A percentile compares a stretch with the other conserved stretches of the same genome.
Evolutionary conservation across 495 filamentous ascomycete genomes (phyloP).

Genomic region (Aspergillus steynii): DNA sequence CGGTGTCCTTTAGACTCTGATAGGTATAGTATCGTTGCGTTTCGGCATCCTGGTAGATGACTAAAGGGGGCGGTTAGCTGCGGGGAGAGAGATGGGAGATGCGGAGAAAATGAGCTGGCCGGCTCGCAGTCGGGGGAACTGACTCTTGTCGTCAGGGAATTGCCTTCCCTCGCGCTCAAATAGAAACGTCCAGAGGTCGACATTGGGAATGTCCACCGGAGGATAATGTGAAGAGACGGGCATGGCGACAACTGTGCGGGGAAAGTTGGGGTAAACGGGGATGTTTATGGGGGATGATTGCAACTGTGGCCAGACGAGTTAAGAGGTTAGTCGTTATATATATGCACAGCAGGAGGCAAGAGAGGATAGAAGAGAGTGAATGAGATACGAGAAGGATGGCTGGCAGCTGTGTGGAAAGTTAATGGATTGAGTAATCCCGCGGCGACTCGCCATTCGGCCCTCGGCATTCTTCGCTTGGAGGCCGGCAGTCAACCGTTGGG

Average conservation of each 20-base stretch:
- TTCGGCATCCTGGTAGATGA: slow-evolving; percentile 76
- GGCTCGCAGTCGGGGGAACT: slow-evolving; percentile 2
- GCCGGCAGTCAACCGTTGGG: too few relatives aligned
- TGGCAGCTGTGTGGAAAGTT: neutral
- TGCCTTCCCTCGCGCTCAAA: slow-evolving; percentile 72
- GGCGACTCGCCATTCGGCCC: too few relatives aligned
- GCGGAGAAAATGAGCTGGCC: neutral
- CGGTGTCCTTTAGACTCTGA: slow-evolving; percentile 61
- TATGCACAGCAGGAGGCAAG: neutral
- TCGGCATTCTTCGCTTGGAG: neutral
- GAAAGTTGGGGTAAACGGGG: slow-evolving; percentile 10
- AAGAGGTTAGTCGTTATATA: neutral
- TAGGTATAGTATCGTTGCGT: slow-evolving; percentile 75
- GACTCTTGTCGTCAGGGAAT: slow-evolving; percentile 60
- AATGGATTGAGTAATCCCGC: neutral
- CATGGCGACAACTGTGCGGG: slow-evolving; percentile 33
- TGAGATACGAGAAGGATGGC: neutral
- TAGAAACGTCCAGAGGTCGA: slow-evolving; percentile 74
- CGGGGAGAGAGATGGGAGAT: neutral
- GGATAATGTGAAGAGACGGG: slow-evolving; percentile 44
- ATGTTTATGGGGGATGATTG: neutral
- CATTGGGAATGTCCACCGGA: slow-evolving; percentile 37
- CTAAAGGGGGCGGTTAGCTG: slow-evolving; percentile 41
- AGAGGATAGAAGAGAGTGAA: neutral
- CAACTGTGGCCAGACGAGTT: neutral